phyloP scores from a whole-genome alignment of 1,139 yeast species.

The Blastobotrys arbuscula region DNA sequence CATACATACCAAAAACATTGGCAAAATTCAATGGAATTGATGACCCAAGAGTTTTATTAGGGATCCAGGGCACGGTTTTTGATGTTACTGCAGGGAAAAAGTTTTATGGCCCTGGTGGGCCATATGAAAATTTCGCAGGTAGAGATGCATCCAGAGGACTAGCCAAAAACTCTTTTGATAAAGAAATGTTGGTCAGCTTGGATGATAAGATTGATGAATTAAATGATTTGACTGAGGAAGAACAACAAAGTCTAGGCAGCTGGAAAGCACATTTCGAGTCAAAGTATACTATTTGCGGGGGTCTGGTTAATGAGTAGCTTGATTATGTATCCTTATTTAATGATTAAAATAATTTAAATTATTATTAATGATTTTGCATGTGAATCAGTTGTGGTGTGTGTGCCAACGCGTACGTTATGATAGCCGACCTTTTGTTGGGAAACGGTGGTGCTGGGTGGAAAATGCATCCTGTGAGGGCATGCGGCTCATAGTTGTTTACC shows the following conservation, averaged over 20 bases:
- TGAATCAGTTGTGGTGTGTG: too few relatives aligned
- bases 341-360: background rate
- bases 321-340: background rate
- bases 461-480: too few relatives aligned
- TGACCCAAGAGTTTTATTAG: conserved; percentile 69
- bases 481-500: background rate
- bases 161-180: conserved; percentile 84
- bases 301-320: conserved; percentile 20
- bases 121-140: conserved; percentile 93
- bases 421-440: too few relatives aligned
- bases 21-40: conserved; percentile 76
- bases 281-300: conserved; percentile 43
- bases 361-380: background rate
- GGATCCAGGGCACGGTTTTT: conserved; percentile 77
- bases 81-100: conserved; percentile 78
- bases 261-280: conserved; percentile 80
- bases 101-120: conserved; percentile 96
- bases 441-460: too few relatives aligned
- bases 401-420: too few relatives aligned
- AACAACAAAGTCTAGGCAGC: conserved; percentile 61
- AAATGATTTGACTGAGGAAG: conserved; percentile 55
- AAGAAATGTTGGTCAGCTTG: conserved; percentile 34
- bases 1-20: conserved; percentile 71
- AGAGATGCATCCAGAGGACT: conserved; percentile 94
- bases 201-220: conserved; percentile 64